Conservation (phyloP, 345 rosid species). For the Barbarea vulgaris region DNA sequence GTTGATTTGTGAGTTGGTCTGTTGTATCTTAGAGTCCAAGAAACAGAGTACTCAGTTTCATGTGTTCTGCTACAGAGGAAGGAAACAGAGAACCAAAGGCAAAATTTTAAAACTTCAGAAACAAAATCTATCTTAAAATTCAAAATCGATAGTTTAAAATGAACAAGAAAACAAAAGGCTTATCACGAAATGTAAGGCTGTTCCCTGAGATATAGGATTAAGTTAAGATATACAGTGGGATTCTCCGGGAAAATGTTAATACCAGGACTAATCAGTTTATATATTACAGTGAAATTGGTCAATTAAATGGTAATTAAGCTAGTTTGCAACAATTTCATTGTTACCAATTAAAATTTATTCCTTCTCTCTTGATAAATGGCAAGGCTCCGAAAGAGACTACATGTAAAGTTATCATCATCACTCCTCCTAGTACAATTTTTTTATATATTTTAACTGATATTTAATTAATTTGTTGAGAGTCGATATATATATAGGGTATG, state of each 20-base stretch:
- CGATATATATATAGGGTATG: too few relatives aligned
- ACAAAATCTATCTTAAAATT: background rate
- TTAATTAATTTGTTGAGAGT: background rate
- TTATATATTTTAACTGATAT: background rate
- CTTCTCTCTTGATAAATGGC: background rate
- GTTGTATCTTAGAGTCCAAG: background rate
- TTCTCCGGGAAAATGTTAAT: slow-evolving; percentile 15
- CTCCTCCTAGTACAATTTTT: background rate
- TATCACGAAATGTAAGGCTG: background rate
- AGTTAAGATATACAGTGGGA: slow-evolving; percentile 31
- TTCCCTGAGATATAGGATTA: slow-evolving; percentile 25
- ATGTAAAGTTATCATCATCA: background rate
- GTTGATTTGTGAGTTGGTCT: background rate
- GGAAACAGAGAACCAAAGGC: slow-evolving; percentile 10
- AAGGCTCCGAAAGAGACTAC: background rate
- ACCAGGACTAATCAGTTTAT: background rate
- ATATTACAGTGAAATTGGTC: background rate
- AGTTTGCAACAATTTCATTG: background rate
- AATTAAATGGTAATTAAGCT: background rate
- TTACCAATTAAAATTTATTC: background rate
- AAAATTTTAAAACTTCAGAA: background rate
- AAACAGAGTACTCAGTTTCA: slow-evolving; percentile 20
- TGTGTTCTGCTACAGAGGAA: slow-evolving; percentile 9
- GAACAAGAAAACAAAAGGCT: background rate
- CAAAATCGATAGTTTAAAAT: background rate